These are phyloP conservation scores for Croton setiger DNA, from an alignment of 441 rosid genomes.

Conservation along the genomic window DNA sequence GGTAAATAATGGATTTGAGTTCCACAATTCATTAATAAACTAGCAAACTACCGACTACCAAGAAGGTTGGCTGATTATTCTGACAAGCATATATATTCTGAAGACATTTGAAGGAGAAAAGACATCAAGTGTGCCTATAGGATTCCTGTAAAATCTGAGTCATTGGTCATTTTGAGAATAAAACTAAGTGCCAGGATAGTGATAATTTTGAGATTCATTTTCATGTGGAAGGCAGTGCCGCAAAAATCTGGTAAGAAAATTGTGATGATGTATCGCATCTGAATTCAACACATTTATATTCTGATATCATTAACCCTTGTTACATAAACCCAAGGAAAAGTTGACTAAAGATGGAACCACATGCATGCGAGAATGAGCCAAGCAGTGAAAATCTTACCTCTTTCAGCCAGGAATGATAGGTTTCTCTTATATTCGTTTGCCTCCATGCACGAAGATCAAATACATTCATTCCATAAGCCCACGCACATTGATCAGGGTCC, in stretches of 20 bases:
- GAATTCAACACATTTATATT: neutral
- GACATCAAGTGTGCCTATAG: neutral
- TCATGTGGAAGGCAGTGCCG: neutral
- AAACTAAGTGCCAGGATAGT: neutral
- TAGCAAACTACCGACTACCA: neutral
- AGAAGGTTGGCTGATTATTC: neutral
- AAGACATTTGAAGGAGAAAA: neutral
- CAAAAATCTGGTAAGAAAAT: neutral
- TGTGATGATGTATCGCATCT: neutral
- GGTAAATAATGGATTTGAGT: neutral
- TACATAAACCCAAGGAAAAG: neutral
- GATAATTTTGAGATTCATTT: neutral
- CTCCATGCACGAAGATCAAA: conserved; percentile 94
- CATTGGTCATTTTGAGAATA: neutral
- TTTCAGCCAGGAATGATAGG: conserved; percentile 90
- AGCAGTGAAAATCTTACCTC: conserved; percentile 50
- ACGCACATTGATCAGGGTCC: conserved; percentile 91
- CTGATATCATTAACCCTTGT: neutral
- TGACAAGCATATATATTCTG: neutral
- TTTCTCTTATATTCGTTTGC: conserved; percentile 77
- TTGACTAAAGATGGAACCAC: neutral
- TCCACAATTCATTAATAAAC: neutral
- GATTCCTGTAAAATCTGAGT: neutral
- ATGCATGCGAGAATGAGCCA: neutral
- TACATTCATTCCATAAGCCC: conserved; percentile 99